These are phyloP conservation scores for Boletus rubropictus DNA, from an alignment of 768 basidiomycete genomes.

Conservation along the genomic window DNA sequence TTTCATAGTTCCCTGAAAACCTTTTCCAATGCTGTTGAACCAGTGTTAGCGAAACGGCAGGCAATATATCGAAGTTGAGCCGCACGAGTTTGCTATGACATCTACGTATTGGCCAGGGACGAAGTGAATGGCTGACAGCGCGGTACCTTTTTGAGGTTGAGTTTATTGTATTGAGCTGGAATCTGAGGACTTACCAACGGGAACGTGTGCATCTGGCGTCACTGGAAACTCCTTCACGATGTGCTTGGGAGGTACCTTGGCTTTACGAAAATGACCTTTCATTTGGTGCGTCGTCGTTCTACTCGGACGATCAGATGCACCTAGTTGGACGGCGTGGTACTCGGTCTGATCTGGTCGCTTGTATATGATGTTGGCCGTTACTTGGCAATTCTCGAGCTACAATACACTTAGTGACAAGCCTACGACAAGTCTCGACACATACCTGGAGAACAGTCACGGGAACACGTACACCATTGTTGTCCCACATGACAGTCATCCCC, in stretches of 20 bases:
- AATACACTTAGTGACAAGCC: slow-evolving; percentile 10
- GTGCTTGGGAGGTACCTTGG: slow-evolving; percentile 75
- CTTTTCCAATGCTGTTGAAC: slow-evolving; percentile 82
- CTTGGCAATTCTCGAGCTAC: slow-evolving; percentile 85
- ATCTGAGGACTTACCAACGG: slow-evolving; percentile 58
- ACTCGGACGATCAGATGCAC: slow-evolving; percentile 66
- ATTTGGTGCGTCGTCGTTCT: slow-evolving; percentile 74
- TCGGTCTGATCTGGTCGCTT: slow-evolving; percentile 59
- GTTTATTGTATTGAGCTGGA: not conserved
- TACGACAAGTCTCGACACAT: slow-evolving; percentile 17
- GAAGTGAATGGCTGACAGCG: slow-evolving; percentile 86
- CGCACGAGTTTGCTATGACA: slow-evolving; percentile 84
- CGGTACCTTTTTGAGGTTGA: slow-evolving; percentile 55
- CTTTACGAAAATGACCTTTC: slow-evolving; percentile 85
- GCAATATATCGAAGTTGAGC: not conserved
- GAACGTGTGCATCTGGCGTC: slow-evolving; percentile 82
- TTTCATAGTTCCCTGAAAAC: slow-evolving; percentile 97
- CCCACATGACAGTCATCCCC: slow-evolving; percentile 94
- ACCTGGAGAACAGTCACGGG: slow-evolving; percentile 97
- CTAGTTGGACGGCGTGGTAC: slow-evolving; percentile 93
- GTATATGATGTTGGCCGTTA: slow-evolving; percentile 70
- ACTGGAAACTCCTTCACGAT: slow-evolving; percentile 86
- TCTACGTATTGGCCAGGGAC: slow-evolving; percentile 97
- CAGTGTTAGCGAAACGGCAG: slow-evolving; percentile 3
- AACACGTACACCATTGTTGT: slow-evolving; percentile 76